Evolutionary conservation across 371 early-diverging fungal genomes (phyloP), one percentile per base, ranked within the genome.

Genomic region (Mortierella sp.): DNA sequence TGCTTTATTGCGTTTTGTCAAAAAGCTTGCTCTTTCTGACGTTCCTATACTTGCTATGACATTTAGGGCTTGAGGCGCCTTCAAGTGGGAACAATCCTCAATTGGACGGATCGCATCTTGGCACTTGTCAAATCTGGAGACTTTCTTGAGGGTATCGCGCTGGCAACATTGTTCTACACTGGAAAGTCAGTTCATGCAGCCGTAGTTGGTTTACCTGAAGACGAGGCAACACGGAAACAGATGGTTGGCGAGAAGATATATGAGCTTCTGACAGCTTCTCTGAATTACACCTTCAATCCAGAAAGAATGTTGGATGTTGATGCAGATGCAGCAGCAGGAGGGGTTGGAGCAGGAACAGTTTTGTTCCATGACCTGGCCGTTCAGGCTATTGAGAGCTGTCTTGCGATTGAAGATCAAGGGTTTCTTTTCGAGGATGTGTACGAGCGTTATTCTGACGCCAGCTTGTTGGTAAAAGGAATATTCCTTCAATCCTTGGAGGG

Each of bases 71-170:
- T 89, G 43, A 75, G 89, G 19, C 88, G 91, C 52, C 67, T 95
- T 6, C 89, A 85, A 69, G 85, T 92, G 21, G 94, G 91, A 5
- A 91, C 91, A 1, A 81, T 93, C 13, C 67, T 94, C 28, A 88
- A 92, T 13, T 96, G 96, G 96, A 88, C 86, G 3, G 95, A 94
- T 63, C 89, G 96, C 3, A 86, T 95, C 24, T 71, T 92, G 53
- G 91, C 93, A 0, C 81, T 94, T 22, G 91, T 93, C 0, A 86
- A 90, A 63, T 84, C 91, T 6, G 96, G 94, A 16, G 89, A 93
- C 70, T 94, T 94, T 71, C 68, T 91, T 40, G 90, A 91, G 58
- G 94, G 92, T 11, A 91, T 96, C 64, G 83, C 85, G 8, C 80
- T 93, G 48, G 94, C 91, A 2, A 88, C 93, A 0, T 69, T 85